phyloP scores from a whole-genome alignment of 768 basidiomycete species.

The Pleurotus platypus region DNA sequence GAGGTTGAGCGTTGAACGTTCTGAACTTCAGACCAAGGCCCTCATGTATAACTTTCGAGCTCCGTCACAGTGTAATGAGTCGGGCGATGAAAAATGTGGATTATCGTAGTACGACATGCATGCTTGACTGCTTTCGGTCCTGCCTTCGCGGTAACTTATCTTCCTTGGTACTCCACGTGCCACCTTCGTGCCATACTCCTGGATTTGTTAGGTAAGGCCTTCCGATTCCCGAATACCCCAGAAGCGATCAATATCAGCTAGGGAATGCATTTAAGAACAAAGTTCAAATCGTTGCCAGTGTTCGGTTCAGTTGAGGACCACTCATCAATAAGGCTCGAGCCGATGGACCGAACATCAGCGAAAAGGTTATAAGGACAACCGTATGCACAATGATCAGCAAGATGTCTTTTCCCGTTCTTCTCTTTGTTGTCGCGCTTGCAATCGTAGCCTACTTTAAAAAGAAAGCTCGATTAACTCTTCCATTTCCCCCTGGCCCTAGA shows the following conservation, averaged over 20 bases:
- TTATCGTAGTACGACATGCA: background rate
- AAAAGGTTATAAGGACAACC: no score
- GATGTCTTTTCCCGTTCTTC: background rate
- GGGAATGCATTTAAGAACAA: no score
- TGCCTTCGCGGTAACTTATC: no score
- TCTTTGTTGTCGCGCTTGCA: background rate
- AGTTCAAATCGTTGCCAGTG: background rate
- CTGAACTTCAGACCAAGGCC: background rate
- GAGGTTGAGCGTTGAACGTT: background rate
- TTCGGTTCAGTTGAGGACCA: background rate
- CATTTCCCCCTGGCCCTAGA: slow-evolving; percentile 24
- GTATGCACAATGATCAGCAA: background rate
- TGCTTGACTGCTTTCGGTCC: no score
- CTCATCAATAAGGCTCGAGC: background rate
- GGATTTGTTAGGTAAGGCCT: no score
- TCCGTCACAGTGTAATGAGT: background rate
- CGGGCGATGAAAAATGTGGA: background rate
- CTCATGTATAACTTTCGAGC: background rate
- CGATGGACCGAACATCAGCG: background rate
- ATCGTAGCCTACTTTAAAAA: background rate
- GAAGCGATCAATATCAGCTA: no score
- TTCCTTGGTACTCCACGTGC: no score
- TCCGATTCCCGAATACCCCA: no score
- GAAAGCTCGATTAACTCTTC: background rate
- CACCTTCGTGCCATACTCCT: no score